Evolutionary conservation across 257 asterid genomes (phyloP), one percentile per base, ranked within the genome.

Genomic region (Plantago major): DNA sequence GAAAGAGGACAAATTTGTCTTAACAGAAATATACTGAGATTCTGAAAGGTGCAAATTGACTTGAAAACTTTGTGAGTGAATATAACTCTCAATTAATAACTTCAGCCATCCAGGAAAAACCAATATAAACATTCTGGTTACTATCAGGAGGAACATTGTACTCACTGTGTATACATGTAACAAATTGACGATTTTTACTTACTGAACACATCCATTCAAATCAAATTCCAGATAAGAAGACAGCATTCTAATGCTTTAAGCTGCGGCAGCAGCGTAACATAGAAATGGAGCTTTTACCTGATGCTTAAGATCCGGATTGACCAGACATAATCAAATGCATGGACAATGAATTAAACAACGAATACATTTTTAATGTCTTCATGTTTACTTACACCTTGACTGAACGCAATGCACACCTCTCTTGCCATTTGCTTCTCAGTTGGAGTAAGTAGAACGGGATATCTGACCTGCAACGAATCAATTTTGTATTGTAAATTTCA

Each of bases 391-490:
- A 92, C 96, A 50, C 86, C 82, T 88, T 92, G 99, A 74, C 91
- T 84, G 73, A 92, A 89, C 51, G 99, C 99, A 10, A 86, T 71
- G 89, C 97, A 92, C 71, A 92, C 95, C 66, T 92, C 97, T 82
- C 99, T 81, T 16, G 97, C 82, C 95, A 92, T 86, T 78, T 92
- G 93, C 78, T 92, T 92, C 81, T 92, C 99, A 22, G 83, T 26
- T 67, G 97, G 99, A 63, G 99, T 92, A 65, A 92, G 99, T 62
- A 92, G 79, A 78, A 92, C 99, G 57, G 99, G 99, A 79, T 92
- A 92, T 51, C 99, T 79, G 44, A 92, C 97, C 99, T 89, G 96
- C 59, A 67, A 77, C 33, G 9, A 48, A 28, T 59, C 28, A 33
- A 45, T 51, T 46, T 50, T 56, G 47, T 72, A 33, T 33, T 33